These are phyloP conservation scores for Albatrellus ellisii DNA, from an alignment of 768 basidiomycete species.

Conservation along the genomic window DNA sequence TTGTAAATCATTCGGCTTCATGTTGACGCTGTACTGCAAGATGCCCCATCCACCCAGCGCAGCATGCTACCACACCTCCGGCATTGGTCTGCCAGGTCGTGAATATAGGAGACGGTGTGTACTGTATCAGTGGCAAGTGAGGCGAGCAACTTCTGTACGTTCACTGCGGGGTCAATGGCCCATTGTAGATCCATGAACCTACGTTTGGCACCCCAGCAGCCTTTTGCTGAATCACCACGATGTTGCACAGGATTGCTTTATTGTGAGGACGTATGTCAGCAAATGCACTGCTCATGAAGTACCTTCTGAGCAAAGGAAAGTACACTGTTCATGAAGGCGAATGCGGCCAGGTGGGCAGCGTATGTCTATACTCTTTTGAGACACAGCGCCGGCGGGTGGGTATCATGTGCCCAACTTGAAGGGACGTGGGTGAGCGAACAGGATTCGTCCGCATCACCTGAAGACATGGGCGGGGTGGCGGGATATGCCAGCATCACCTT, in stretches of 20 bases:
- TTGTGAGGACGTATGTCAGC: slow-evolving; percentile 75
- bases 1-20: slow-evolving; percentile 59
- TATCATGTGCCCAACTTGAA: too few relatives aligned
- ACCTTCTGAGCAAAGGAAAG: slow-evolving; percentile 75
- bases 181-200: slow-evolving; percentile 66
- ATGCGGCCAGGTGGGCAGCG: too few relatives aligned
- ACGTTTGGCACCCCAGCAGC: slow-evolving; percentile 83
- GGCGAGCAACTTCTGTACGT: slow-evolving; percentile 81
- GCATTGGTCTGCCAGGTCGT: slow-evolving; percentile 82
- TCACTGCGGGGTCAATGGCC: slow-evolving; percentile 67
- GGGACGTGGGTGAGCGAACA: too few relatives aligned
- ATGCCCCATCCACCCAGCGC: slow-evolving; percentile 70
- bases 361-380: too few relatives aligned
- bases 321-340: slow-evolving; percentile 70
- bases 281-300: too few relatives aligned
- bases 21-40: slow-evolving; percentile 54
- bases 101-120: slow-evolving; percentile 62
- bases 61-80: slow-evolving; percentile 80
- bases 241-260: slow-evolving; percentile 87
- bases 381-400: too few relatives aligned
- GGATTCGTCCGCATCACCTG: too few relatives aligned
- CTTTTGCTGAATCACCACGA: slow-evolving; percentile 98
- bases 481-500: too few relatives aligned
- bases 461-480: too few relatives aligned
- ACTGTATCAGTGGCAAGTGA: slow-evolving; percentile 68